Evolutionary conservation across 352 stramenopile genomes (phyloP), one percentile per base, ranked within the genome.

Genomic region (Phytophthora fragariaefolia): DNA sequence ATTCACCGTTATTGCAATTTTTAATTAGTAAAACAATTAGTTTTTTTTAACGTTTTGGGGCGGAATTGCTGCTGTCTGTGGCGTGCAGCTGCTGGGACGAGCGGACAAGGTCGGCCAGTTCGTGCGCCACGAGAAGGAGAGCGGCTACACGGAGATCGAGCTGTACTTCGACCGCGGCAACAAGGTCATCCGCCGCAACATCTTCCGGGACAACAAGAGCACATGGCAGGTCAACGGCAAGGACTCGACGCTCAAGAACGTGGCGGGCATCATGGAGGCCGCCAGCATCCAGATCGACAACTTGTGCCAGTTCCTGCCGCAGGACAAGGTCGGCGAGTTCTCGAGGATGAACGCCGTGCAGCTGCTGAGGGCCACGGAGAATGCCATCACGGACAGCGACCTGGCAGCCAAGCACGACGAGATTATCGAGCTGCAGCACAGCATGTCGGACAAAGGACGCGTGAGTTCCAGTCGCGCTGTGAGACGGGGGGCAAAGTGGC

Each of bases 271-370:
- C 6, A 96, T 98, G 58, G 69, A 89, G 36, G 67, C 79, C 15
- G 79, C 92, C n/a, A 87, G 95, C 34, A 99, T 99, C 63, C 86
- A 98, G 63, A 97, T 99, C 70, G 95, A 99, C 75, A 99, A 99
- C 68, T 82, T 99, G 30, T 99, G 97, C 61, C 98, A 98, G 46
- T 99, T 99, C 66, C 73, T 99, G 22, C 98, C 98, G 2, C 98
- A 99, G 74, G 97, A 99, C 68, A 98, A 97, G 73, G 97, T 96
- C 17, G 87, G 89, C 52, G 87, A 96, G 66, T 96, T 96, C 55
- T 93, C 89, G n/a, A 78, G 84, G 28, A 94, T 96, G 86, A 96
- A 93, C 53, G 58, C 85, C 0, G 73, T 85, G 43, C 74, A 90
- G 67, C 73, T 96, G 40, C 69, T 96, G 2, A 84, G 85, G n/a